Percentiles rank a stretch among this genome's conserved stretches.
These are phyloP conservation scores for Lachnellula hyalina DNA, from an alignment of 2,329 filamentous ascomycete genomes.

Conservation along the genomic window DNA sequence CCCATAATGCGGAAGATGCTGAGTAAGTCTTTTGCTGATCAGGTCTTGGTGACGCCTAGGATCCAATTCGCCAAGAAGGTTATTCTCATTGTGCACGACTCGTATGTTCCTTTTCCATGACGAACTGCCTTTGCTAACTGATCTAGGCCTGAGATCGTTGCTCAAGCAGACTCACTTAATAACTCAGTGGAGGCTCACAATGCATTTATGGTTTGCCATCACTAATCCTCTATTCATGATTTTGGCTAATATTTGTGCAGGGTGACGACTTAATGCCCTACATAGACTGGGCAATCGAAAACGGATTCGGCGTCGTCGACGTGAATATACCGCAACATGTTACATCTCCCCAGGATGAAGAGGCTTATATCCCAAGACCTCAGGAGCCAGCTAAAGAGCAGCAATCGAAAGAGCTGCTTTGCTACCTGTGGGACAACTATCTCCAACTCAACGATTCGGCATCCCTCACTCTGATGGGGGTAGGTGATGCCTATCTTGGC, in stretches of 20 bases:
- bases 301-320: conserved; percentile 81
- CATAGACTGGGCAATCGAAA: conserved; percentile 73
- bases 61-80: conserved; percentile 63
- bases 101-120: conserved; percentile 47
- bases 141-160: conserved; percentile 62
- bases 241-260: conserved; percentile 43
- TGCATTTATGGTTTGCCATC: conserved; percentile 69
- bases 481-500: conserved; percentile 83
- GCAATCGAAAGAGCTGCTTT: conserved; percentile 67
- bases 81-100: conserved; percentile 85
- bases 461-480: conserved; percentile 78
- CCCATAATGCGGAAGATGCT: conserved; percentile 70
- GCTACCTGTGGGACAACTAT: conserved; percentile 96
- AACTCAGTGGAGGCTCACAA: conserved; percentile 77
- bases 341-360: conserved; percentile 7
- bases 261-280: conserved; percentile 77
- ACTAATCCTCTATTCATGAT: conserved; percentile 11
- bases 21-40: conserved; percentile 75
- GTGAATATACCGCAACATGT: conserved; percentile 82
- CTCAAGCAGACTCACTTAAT: conserved; percentile 62
- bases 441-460: conserved; percentile 70
- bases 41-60: conserved; percentile 74
- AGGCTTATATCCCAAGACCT: conserved; percentile 32
- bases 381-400: conserved; percentile 42
- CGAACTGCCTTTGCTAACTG: conserved; percentile 18